Evolutionary conservation across 2,329 filamentous ascomycete species (phyloP), one percentile per base, ranked within the genome.

Genomic region (Ophiostoma perfectum): DNA sequence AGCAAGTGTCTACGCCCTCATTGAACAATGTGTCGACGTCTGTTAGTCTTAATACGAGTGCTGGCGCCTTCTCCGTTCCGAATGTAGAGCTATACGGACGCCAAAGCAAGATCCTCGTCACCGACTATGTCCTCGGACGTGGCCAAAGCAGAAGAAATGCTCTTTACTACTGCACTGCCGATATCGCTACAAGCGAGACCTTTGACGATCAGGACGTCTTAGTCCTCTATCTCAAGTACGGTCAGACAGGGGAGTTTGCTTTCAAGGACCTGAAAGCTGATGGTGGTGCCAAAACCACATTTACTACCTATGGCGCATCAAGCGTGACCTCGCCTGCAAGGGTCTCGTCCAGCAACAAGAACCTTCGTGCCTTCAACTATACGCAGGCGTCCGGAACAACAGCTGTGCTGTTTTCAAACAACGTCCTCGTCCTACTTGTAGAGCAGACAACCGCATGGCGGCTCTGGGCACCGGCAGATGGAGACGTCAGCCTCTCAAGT

Each of bases 21-120:
- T 77, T 74, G 47, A 77, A 75, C 3, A 78, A 81, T 2, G 78
- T 81, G 0, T 77, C 79, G 0, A 84, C 85, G 67, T 77, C 81
- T 16, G 79, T 93, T 45, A 88, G 78, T 1, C 76, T 94, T 0
- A 78, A 82, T 0, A 90, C 88, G 0, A 84, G 83, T n/a, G 76
- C 80, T 38, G 86, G 86, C 3, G 80, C 79, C 38, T 74, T 89
- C 0, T 82, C 80, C 0, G 80, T 91, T 42, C 89, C 88, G 0
- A 85, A 87, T 1, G 78, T 91, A 9, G 83, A 81, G 0, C 76
- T 91, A 4, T 82, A 82, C 52, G 85, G 88, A 0, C 80, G 88
- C 36, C 89, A 91, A 74, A 89, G 88, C 0, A 90, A 86, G 77
- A 82, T 90, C 58, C 86, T 89, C 73, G 84, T 91, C 4, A 86